Base-by-base conservation (phyloP, 352 stramenopile genomes). In the Pythium myriotylum region DNA sequence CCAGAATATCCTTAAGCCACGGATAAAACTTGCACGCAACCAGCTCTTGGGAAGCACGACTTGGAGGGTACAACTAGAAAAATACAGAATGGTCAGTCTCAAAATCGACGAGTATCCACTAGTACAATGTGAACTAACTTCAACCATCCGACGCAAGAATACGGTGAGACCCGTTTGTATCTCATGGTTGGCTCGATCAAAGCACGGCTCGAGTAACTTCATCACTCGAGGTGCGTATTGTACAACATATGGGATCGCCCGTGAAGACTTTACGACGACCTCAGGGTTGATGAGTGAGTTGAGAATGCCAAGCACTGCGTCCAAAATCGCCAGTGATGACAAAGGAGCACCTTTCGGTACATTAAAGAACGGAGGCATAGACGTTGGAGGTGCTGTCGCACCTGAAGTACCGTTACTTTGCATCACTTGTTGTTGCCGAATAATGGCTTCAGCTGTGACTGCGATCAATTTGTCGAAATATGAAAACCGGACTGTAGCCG, bases 401-500 rank as follows among this genome's bases (percentile, higher is more conserved):
- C 40, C 10, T 9, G 32, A 19, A 17, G 46, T 41, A 7, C 40
- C 22, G 26, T 41, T 60, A 40, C 40, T 14, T 55, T 54, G 59
- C 19, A 45, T 16, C 16, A 50, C 40, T 49, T 52, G 62, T 27
- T 50, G 54, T 51, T 69, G 61, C n/a, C 87, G 79, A 68, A 96
- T 85, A 8, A 94, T 80, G 2, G 83, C 82, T 39, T 96, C 87
- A 3, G 87, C 87, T 22, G 87, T 96, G 19, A 96, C 87, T 23
- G 87, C 87, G 26, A 96, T 94, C n/a, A 96, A 69, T 51, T 96
- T 96, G 65, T 96, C 84, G 67, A 97, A 95, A 68, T 95, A 95
- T 37, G 85, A 94, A 64, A 95, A 95, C 19, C 88, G 84, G n/a
- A 97, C 89, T 2, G 81, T 73, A 5, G 85, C 81, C 23, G 87